Evolutionary conservation across 1,284 basidiomycete species (phyloP).

Genomic region (Microbotryomycetes sp.): DNA sequence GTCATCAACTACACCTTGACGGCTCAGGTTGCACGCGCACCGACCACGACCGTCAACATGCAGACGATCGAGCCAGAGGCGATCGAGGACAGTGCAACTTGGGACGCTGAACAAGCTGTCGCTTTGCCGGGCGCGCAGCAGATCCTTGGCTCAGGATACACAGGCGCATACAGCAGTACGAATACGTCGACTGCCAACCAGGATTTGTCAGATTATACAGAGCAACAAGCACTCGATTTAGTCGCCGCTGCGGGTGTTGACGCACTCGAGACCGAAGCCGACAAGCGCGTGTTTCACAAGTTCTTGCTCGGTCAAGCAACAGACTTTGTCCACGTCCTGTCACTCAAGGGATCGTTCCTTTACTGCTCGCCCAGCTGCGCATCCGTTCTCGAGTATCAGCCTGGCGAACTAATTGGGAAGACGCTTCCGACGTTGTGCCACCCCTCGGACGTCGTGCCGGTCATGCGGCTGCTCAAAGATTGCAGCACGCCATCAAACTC

Average conservation of each 20-base stretch:
- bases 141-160: background rate
- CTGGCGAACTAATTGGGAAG: conserved; percentile 71
- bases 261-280: conserved; percentile 19
- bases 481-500: conserved; percentile 40
- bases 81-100: background rate
- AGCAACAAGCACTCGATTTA: conserved; percentile 39
- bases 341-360: conserved; percentile 85
- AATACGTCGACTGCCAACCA: background rate
- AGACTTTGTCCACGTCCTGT: conserved; percentile 79
- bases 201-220: background rate
- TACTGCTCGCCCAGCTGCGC: conserved; percentile 80
- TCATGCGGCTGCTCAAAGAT: conserved; percentile 89
- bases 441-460: conserved; percentile 78
- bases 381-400: conserved; percentile 66
- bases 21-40: conserved; percentile 8
- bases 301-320: conserved; percentile 57
- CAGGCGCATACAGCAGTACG: background rate
- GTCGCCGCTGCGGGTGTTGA: conserved; percentile 1
- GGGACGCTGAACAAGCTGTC: background rate
- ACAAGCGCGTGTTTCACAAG: conserved; percentile 44
- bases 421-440: conserved; percentile 72
- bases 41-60: conserved; percentile 14
- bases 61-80: conserved; percentile 6
- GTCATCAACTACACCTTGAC: conserved; percentile 35
- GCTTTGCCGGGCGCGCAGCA: background rate